Conservation (phyloP, 2,329 filamentous ascomycete genomes). For the Phaeoacremonium minimum region DNA sequence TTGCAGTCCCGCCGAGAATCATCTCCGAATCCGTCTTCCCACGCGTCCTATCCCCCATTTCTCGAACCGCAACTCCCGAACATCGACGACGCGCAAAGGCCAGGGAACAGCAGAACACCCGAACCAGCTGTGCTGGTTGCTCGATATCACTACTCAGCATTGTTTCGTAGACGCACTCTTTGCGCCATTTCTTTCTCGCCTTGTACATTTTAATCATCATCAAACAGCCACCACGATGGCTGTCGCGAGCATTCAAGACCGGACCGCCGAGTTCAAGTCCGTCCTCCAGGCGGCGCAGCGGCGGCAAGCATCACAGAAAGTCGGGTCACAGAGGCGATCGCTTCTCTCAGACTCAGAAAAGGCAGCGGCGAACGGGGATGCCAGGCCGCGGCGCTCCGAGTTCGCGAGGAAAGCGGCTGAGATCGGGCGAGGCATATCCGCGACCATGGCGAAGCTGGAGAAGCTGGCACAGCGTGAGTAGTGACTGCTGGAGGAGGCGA, state of each 20-base stretch:
- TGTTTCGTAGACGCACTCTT: too few species aligned
- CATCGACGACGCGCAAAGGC: too few species aligned
- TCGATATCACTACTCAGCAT: too few species aligned
- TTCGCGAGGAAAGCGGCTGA: conserved; percentile 90
- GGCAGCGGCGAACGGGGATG: conserved; percentile 51
- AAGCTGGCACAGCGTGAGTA: conserved; percentile 76
- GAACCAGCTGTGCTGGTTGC: too few species aligned
- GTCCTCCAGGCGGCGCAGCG: conserved; percentile 84
- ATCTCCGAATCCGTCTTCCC: too few species aligned
- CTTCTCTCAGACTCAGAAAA: conserved; percentile 73
- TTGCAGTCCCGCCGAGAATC: too few species aligned
- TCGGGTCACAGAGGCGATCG: conserved; percentile 74
- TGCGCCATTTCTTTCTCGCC: too few species aligned
- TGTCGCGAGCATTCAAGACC: conserved; percentile 83
- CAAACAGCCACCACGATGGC: conserved; percentile 50
- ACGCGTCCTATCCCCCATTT: too few species aligned
- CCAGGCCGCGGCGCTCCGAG: conserved; percentile 67
- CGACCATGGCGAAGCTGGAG: conserved; percentile 92
- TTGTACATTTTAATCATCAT: too few species aligned
- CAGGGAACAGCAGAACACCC: too few species aligned
- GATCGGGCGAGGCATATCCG: conserved; percentile 86
- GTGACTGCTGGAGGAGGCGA: too few species aligned
- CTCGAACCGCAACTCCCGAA: too few species aligned
- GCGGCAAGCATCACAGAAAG: conserved; percentile 70
- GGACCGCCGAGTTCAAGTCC: conserved; percentile 90